Evolutionary conservation across 2,329 filamentous ascomycete species (phyloP).

Genomic region (Clarireedia hainanense): DNA sequence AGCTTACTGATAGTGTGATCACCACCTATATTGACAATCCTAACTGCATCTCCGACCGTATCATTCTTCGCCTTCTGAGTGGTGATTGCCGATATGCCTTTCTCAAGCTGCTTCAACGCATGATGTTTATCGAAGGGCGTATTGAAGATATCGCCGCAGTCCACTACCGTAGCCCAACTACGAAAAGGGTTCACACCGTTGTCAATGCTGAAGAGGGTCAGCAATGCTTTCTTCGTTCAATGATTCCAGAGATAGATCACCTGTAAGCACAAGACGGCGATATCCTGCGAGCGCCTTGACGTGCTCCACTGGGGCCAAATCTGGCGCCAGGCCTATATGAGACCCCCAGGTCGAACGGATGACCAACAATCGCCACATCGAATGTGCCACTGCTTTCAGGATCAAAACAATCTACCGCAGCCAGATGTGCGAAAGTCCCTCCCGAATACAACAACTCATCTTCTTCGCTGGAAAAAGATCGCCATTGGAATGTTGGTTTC

Average conservation of each 20-base stretch:
- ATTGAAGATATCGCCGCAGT: slow-evolving; percentile 27
- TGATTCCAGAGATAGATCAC: slow-evolving; percentile 15
- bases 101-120: slow-evolving; percentile 25
- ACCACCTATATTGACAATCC: slow-evolving; percentile 25
- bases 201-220: slow-evolving; percentile 22
- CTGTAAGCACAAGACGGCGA: slow-evolving; percentile 19
- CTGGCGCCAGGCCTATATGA: slow-evolving; percentile 26
- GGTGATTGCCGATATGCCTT: slow-evolving; percentile 23
- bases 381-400: slow-evolving; percentile 20
- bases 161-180: slow-evolving; percentile 23
- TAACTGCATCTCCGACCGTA: slow-evolving; percentile 20
- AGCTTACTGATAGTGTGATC: slow-evolving; percentile 28
- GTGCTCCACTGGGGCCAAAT: slow-evolving; percentile 26
- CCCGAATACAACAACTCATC: slow-evolving; percentile 1
- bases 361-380: slow-evolving; percentile 27
- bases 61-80: slow-evolving; percentile 19
- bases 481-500: slow-evolving; percentile 16
- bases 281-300: slow-evolving; percentile 23
- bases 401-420: slow-evolving; percentile 22
- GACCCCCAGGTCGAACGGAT: slow-evolving; percentile 27
- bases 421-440: slow-evolving; percentile 26
- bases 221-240: background rate
- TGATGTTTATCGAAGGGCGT: slow-evolving; percentile 26
- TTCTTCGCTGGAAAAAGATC: slow-evolving; percentile 9
- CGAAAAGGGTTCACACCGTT: slow-evolving; percentile 25